Base-by-base conservation (phyloP, 2,329 filamentous ascomycete genomes). In the Hypoxylon sp. region DNA sequence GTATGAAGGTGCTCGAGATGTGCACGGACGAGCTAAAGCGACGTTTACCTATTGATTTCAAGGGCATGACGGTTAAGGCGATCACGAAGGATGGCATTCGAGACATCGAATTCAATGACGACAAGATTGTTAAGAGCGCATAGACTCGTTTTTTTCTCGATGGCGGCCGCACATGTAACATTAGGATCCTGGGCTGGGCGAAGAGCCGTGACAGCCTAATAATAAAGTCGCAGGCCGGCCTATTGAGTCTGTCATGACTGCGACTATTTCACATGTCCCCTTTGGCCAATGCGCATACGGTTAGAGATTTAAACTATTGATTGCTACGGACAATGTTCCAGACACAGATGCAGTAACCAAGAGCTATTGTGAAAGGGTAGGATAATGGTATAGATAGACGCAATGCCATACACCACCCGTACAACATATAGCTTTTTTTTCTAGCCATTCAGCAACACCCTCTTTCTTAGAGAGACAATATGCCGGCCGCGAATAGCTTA, bases 21-120 rank as follows among this genome's bases (percentile, higher is more conserved):
- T 99, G 96, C 84, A 96, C 93, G 73, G 94, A 98, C 80, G 96
- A 99, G 86, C 84, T 99, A 79, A 97, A 98, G 89, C 90, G 96
- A 80, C 89, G 97, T 82, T 88, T 99, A 86, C 96, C 96, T 66
- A 94, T 99, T 79, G 96, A 99, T 81, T 99, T 98, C 88, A 99
- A 99, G 87, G 96, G 96, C 41, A 93, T 97, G 90, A 78, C 87
- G 58, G 94, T 99, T 76, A 98, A 98, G 87, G 92, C 94, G 36
- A 90, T 99, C 76, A 97, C 94, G 69, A 97, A 97, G 84, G 93
- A 98, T 75, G 96, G 97, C 10, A 91, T 99, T 69, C 84, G 88
- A 74, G 93, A 96, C 75, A 87, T 97, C 75, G 89, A 93, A 71
- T 97, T 94, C 79, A 91, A 95, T 79, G 93, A 97, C 78, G 90